Conservation (phyloP, 768 basidiomycete species). For the Lentinus tigrinus region DNA sequence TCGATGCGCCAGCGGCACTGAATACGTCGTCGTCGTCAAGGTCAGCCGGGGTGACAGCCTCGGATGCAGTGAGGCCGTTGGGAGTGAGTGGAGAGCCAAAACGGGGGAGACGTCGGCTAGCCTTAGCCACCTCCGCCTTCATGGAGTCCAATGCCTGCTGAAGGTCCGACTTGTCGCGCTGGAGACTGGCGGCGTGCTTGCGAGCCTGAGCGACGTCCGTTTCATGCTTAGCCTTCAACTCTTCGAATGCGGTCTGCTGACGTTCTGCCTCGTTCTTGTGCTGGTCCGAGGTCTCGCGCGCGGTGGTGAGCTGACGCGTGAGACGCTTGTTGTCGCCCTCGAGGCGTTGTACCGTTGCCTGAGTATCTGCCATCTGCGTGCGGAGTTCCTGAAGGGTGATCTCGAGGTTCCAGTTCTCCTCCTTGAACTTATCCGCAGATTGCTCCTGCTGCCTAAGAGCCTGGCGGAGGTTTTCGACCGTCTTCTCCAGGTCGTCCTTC, state of each 20-base stretch:
- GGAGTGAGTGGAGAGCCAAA: slow-evolving; percentile 78
- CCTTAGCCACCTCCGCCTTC: slow-evolving; percentile 69
- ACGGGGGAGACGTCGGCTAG: slow-evolving; percentile 57
- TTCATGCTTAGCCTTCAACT: slow-evolving; percentile 88
- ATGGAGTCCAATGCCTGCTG: slow-evolving; percentile 76
- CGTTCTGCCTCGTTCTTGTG: slow-evolving; percentile 87
- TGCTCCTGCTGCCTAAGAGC: slow-evolving; percentile 82
- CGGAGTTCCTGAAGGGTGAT: slow-evolving; percentile 87
- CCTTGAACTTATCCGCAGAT: slow-evolving; percentile 84
- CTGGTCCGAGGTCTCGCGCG: slow-evolving; percentile 76
- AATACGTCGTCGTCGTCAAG: slow-evolving; percentile 68
- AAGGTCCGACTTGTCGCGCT: slow-evolving; percentile 91
- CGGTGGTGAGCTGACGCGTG: slow-evolving; percentile 65
- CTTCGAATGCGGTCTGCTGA: slow-evolving; percentile 58
- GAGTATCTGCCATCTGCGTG: slow-evolving; percentile 62
- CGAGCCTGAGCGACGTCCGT: slow-evolving; percentile 91
- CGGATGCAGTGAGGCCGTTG: slow-evolving; percentile 37
- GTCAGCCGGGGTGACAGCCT: slow-evolving; percentile 52
- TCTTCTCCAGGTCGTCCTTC: slow-evolving; percentile 83
- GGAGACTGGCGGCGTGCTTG: slow-evolving; percentile 81
- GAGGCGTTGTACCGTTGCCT: slow-evolving; percentile 63
- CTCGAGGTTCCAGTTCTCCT: slow-evolving; percentile 99
- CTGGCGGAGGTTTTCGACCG: slow-evolving; percentile 68
- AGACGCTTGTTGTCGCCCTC: slow-evolving; percentile 85
- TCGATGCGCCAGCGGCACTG: slow-evolving; percentile 56